Evolutionary conservation across 306 rosid species (phyloP).

Genomic region (apple (Malus domestica)): DNA sequence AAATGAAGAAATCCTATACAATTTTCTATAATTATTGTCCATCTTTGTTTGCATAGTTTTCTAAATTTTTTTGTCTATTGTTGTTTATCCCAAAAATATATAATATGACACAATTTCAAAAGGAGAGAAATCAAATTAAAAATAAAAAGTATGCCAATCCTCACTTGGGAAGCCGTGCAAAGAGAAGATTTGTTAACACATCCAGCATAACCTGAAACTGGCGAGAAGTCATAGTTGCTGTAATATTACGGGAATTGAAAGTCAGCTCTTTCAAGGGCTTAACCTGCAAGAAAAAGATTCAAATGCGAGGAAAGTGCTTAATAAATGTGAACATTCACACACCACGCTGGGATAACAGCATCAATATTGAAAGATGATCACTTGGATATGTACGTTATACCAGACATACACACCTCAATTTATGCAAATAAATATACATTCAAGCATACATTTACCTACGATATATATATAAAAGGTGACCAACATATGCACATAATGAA

Average conservation of each 20-base stretch:
- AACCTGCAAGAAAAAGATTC: constrained; percentile 56
- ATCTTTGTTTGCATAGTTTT: background rate
- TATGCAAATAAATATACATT: background rate
- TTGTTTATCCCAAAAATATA: background rate
- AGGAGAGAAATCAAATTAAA: constrained; percentile 4
- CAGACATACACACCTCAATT: background rate
- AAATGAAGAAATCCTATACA: constrained; percentile 1
- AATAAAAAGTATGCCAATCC: constrained; percentile 19
- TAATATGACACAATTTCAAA: background rate
- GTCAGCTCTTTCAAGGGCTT: constrained; percentile 91
- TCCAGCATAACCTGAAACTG: constrained; percentile 96
- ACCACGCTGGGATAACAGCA: background rate
- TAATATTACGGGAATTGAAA: constrained; percentile 79
- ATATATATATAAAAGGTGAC: no score
- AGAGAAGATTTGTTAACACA: constrained; percentile 90
- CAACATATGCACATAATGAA: background rate
- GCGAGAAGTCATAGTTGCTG: constrained; percentile 96
- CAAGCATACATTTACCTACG: background rate
- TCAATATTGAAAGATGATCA: background rate
- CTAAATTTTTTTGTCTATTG: background rate
- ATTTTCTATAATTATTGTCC: background rate
- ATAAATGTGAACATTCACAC: background rate
- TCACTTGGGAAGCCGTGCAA: constrained; percentile 92
- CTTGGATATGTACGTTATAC: background rate
- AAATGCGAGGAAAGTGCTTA: background rate